Evolutionary conservation across 495 filamentous ascomycete genomes (phyloP).

Genomic region (Lophiostoma macrostomum): DNA sequence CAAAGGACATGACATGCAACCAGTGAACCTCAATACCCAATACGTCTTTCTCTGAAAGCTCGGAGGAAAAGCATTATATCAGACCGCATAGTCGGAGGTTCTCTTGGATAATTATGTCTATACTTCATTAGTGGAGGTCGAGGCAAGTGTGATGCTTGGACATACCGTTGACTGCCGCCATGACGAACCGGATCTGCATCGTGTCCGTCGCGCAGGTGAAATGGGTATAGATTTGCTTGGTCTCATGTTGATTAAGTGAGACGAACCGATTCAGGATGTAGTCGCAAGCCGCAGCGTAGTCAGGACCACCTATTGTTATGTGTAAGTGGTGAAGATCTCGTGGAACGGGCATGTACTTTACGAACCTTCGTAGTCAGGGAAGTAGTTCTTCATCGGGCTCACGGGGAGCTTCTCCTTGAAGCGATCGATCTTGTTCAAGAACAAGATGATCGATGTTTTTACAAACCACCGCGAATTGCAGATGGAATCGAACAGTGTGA

Average conservation of each 20-base stretch:
- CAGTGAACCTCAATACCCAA: constrained; percentile 23
- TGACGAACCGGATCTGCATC: constrained; percentile 95
- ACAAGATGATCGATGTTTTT: constrained; percentile 91
- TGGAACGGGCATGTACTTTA: no score
- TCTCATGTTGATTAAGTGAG: constrained; percentile 96
- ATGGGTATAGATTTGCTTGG: constrained; percentile 99
- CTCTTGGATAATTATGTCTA: constrained; percentile 99
- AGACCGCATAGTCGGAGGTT: constrained; percentile 97
- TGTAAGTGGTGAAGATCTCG: constrained; percentile 17
- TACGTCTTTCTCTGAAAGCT: constrained; percentile 1
- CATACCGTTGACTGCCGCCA: constrained; percentile 98
- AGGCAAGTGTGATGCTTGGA: constrained; percentile 5
- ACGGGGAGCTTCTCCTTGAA: constrained; percentile 82
- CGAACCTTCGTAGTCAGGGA: constrained; percentile 73
- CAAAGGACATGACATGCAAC: constrained; percentile 31
- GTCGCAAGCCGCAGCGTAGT: constrained; percentile 90
- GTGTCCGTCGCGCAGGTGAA: constrained; percentile 99
- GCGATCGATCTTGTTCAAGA: constrained; percentile 98
- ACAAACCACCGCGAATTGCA: constrained; percentile 98
- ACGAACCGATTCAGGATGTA: constrained; percentile 98
- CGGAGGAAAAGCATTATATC: constrained; percentile 58
- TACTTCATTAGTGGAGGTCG: constrained; percentile 11
- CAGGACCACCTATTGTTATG: constrained; percentile 60
- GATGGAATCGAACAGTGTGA: constrained; percentile 97
- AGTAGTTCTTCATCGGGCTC: constrained; percentile 83